Evolutionary conservation across 129 eudicot species (phyloP).

Genomic region (Rutidosis leptorrhynchoides): DNA sequence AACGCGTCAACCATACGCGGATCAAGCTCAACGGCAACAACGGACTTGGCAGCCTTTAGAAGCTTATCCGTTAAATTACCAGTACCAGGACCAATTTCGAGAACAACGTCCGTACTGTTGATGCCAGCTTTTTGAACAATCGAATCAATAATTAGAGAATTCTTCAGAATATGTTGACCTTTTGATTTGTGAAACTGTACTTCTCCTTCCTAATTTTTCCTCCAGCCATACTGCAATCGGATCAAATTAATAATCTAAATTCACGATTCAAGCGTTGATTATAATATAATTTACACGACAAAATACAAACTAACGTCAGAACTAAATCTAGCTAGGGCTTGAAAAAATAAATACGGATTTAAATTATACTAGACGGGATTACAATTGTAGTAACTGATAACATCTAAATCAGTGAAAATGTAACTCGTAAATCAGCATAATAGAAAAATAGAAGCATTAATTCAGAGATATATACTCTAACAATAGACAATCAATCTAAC

Average conservation of each 20-base stretch:
- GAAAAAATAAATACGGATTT: neutral
- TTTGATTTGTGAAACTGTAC: conserved; percentile 84
- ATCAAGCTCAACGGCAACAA: conserved; percentile 89
- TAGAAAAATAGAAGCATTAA: neutral
- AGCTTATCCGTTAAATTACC: conserved; percentile 95
- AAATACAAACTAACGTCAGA: neutral
- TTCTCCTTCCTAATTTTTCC: conserved; percentile 79
- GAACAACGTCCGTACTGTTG: conserved; percentile 66
- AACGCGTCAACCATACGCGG: conserved; percentile 95
- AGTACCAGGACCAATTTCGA: conserved; percentile 98
- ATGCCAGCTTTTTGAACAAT: conserved; percentile 90
- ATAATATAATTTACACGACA: neutral
- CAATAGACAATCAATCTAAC: neutral
- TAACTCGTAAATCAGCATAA: neutral
- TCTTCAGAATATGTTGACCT: conserved; percentile 89
- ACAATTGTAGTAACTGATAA: neutral
- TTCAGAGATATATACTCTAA: too few relatives aligned
- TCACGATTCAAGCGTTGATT: neutral
- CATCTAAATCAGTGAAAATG: neutral
- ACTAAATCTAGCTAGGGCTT: neutral
- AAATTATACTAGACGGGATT: neutral
- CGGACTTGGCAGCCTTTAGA: conserved; percentile 82
- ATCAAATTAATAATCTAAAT: neutral
- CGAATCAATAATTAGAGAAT: conserved; percentile 69
- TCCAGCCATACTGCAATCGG: conserved; percentile 63